phyloP scores from a whole-genome alignment of 768 basidiomycete genomes.

The Leccinum uliginosum region DNA sequence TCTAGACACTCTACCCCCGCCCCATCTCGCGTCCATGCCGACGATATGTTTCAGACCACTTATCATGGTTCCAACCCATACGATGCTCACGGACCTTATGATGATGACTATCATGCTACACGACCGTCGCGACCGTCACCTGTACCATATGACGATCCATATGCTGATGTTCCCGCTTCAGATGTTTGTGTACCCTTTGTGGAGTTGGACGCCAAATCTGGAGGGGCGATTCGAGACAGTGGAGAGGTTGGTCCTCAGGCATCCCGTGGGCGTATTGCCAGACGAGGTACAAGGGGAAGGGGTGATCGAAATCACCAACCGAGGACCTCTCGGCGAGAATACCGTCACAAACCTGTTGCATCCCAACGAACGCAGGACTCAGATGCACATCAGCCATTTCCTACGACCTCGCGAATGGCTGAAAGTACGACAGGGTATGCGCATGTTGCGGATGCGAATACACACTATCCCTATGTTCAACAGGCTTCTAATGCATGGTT shows the following conservation, averaged over 20 bases:
- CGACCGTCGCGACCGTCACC: conserved; percentile 62
- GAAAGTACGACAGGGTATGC: conserved; percentile 42
- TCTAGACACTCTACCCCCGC: conserved; percentile 56
- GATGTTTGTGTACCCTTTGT: conserved; percentile 6
- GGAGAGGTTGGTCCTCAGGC: neutral
- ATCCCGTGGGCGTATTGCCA: conserved; percentile 22
- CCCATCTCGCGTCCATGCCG: conserved; percentile 49
- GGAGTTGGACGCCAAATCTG: neutral
- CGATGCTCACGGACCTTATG: conserved; percentile 64
- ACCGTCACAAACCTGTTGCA: conserved; percentile 9
- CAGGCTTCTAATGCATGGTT: conserved; percentile 16
- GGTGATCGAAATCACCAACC: conserved; percentile 14
- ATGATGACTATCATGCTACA: conserved; percentile 50
- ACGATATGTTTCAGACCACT: conserved; percentile 45
- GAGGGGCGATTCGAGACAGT: conserved; percentile 25
- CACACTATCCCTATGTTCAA: conserved; percentile 13
- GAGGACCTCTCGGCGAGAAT: conserved; percentile 19
- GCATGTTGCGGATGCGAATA: conserved; percentile 30
- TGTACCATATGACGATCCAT: conserved; percentile 77
- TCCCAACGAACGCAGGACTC: conserved; percentile 30
- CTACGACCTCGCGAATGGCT: conserved; percentile 45
- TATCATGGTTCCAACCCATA: conserved; percentile 57
- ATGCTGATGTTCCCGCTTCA: conserved; percentile 45
- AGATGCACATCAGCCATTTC: conserved; percentile 29
- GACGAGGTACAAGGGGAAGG: conserved; percentile 26